Evolutionary conservation across 139 green algal species (phyloP), one percentile per base, ranked within the genome.

Genomic region (Chlorella sp.): DNA sequence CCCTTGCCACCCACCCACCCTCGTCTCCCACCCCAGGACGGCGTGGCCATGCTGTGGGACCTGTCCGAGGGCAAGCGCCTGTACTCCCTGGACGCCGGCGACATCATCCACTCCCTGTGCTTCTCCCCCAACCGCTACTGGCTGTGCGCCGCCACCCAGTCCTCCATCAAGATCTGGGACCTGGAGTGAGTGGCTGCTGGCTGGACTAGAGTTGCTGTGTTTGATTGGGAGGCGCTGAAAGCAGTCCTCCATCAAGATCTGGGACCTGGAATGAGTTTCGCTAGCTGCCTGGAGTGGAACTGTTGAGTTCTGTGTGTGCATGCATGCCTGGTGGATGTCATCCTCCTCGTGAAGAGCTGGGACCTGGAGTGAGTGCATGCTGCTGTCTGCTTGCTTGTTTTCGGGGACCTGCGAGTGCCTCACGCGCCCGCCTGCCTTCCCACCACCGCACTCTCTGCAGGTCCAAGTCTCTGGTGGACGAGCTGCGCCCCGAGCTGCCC

Each of bases 71-170:
- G 97, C 93, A 99, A 99, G 96, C 92, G 97, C 81, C 94, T 99
- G 78, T 99, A 99, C 95, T 94, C 88, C 81, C 93, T 99, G 87
- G 98, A 99, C 74, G 96, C 98, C 57, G 93, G 92, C 64, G 95
- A 99, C 89, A 97, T 99, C 94, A 99, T 99, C 94, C 94, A 99
- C 91, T 90, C 94, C 62, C 94, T 99, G 34, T 96, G 91, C 92
- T 99, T 99, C 95, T 98, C 94, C 21, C 98, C 98, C 89, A 99
- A 99, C 95, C 94, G 97, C 90, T 99, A 99, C 94, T 99, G 97
- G 97, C 95, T 99, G 92, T 98, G 95, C 89, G 97, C 97, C 39
- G 97, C 97, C 82, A 99, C 97, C 78, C 93, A 98, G 71, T 70
- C 75, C 70, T 89, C 74, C 87, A 94, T 96, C 89, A 97, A 95